Conservation (phyloP, 2,329 filamentous ascomycete species). For the Hypoxylon sp. region DNA sequence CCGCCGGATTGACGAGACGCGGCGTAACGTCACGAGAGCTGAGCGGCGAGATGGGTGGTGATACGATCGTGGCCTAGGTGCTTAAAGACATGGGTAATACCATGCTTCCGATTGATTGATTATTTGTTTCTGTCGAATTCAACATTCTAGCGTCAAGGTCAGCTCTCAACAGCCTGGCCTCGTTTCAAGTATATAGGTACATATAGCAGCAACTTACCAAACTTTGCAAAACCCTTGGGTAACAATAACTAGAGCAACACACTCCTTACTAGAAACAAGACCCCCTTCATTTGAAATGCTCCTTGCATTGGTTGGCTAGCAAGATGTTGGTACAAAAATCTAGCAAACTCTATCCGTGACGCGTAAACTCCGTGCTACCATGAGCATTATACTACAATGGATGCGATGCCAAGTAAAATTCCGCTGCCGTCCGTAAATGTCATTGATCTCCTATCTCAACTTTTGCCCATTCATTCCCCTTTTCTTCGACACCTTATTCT, state of each 20-base stretch:
- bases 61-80: constrained; percentile 52
- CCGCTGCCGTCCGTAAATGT: constrained; percentile 22
- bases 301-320: constrained; percentile 8
- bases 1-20: constrained; percentile 47
- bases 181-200: constrained; percentile 3
- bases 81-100: constrained; percentile 6
- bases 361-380: constrained; percentile 34
- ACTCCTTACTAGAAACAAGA: constrained; percentile 14
- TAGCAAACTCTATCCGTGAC: constrained; percentile 18
- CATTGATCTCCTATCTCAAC: constrained; percentile 9
- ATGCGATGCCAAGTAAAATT: constrained; percentile 5
- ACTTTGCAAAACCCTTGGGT: too few relatives aligned
- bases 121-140: constrained; percentile 20
- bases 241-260: too few relatives aligned
- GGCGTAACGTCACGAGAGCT: constrained; percentile 63
- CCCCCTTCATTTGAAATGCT: constrained; percentile 14
- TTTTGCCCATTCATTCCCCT: too few relatives aligned
- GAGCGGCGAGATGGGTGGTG: constrained; percentile 69
- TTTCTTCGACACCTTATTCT: constrained; percentile 8
- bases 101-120: too few relatives aligned
- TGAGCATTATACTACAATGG: constrained; percentile 14
- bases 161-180: constrained; percentile 30
- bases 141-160: constrained; percentile 27
- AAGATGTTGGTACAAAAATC: constrained; percentile 18
- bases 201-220: too few relatives aligned